Evolutionary conservation across 148 eudicot species (phyloP).

Genomic region (Polygonum maritimum): DNA sequence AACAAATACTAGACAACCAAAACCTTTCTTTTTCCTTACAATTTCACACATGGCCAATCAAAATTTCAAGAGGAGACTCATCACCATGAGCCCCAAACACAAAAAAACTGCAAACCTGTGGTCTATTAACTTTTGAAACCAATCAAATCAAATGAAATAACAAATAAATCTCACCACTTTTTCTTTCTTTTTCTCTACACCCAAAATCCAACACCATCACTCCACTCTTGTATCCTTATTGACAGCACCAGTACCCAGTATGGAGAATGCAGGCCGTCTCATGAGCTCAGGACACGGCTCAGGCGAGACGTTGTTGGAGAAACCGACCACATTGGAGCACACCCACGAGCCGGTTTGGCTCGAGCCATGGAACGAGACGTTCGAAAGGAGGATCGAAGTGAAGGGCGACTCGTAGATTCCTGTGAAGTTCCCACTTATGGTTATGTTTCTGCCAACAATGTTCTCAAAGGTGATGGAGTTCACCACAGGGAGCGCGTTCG

Average conservation of each 20-base stretch:
- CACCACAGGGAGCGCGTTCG: constrained; percentile 38
- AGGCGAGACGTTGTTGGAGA: constrained; percentile 33
- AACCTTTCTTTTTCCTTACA: constrained; percentile 1
- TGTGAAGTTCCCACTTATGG: constrained; percentile 28
- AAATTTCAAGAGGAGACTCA: not conserved
- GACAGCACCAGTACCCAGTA: not conserved
- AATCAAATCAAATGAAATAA: not conserved
- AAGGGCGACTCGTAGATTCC: constrained; percentile 50
- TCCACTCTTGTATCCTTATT: not conserved
- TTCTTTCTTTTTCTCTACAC: not conserved
- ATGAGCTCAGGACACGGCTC: constrained; percentile 48
- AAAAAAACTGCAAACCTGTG: not conserved
- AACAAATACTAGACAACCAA: not conserved
- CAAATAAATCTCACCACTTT: not conserved
- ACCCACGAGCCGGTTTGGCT: constrained; percentile 26
- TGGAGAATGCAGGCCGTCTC: constrained; percentile 14
- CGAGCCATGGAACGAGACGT: constrained; percentile 19
- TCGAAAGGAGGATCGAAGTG: constrained; percentile 38
- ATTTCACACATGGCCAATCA: not conserved
- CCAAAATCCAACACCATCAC: not conserved
- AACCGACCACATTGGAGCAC: constrained; percentile 38
- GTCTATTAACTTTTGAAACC: not conserved
- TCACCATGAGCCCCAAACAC: not conserved
- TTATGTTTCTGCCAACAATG: constrained; percentile 33
- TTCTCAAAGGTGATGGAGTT: constrained; percentile 31